Percentiles rank a stretch among this genome's conserved stretches.
Evolutionary conservation across 2,329 filamentous ascomycete genomes (phyloP).

Genomic region (Sporothrix schenckii): DNA sequence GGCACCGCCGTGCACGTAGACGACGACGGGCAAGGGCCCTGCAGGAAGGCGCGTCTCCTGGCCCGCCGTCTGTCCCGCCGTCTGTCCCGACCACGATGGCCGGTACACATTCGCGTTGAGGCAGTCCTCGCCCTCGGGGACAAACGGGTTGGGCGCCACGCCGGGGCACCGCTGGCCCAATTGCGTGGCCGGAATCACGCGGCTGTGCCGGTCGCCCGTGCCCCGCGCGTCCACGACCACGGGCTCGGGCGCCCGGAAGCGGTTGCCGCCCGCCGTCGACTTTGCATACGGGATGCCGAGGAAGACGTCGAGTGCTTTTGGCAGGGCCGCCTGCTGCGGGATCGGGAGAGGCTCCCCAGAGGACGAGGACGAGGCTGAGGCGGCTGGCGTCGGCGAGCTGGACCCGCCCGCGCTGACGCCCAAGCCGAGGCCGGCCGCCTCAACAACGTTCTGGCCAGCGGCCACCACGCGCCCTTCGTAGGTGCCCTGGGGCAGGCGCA

Average conservation of each 20-base stretch:
- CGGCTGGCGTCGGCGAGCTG: background rate
- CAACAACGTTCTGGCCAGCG: constrained; percentile 29
- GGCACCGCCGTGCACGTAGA: constrained; percentile 66
- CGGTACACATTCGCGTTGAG: constrained; percentile 58
- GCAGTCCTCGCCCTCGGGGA: constrained; percentile 53
- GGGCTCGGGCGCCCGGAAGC: constrained; percentile 50
- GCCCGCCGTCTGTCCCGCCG: constrained; percentile 13
- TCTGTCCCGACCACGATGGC: background rate
- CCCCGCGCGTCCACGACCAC: constrained; percentile 36
- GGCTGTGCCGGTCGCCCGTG: background rate
- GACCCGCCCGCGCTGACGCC: constrained; percentile 22
- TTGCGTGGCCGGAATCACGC: constrained; percentile 26
- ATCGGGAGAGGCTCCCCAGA: background rate
- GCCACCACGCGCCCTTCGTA: constrained; percentile 43
- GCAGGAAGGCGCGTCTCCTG: constrained; percentile 28
- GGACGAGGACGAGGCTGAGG: no score
- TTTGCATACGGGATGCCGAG: constrained; percentile 56
- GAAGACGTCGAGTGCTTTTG: constrained; percentile 52
- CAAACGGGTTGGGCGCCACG: constrained; percentile 33
- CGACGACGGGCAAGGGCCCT: constrained; percentile 51
- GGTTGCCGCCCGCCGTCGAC: constrained; percentile 48
- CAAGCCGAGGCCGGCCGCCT: constrained; percentile 24
- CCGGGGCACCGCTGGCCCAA: constrained; percentile 34
- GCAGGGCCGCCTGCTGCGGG: constrained; percentile 33
- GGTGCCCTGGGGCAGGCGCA: constrained; percentile 47